Base-by-base conservation (phyloP, 495 filamentous ascomycete genomes). In the Aspergillus diversus region DNA sequence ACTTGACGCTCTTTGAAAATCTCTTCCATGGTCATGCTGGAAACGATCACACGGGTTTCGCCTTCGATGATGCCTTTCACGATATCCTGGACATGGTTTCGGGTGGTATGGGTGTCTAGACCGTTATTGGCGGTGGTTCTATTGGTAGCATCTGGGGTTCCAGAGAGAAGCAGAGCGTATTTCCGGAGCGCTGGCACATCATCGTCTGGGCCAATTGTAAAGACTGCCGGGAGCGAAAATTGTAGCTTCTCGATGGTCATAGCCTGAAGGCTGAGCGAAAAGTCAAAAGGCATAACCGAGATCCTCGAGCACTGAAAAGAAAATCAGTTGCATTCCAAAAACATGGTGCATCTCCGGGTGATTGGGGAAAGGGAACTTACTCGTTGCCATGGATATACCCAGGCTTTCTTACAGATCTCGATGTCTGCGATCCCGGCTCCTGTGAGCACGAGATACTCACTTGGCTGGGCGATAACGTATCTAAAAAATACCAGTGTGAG, bases 21-120 rank as follows among this genome's bases (percentile, higher is more conserved):
- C 75, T 93, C 91, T 69, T 93, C 91, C 90, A 93, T 92, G 12
- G 90, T 91, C 89, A 92, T 92, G 60, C 81, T 84, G 5, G 85
- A 88, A 35, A 95, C 90, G 52, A 93, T 83, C 31, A 89, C 87
- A 51, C 91, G 83, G 7, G 90, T 92, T 72, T 95, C 91, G 54
- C 91, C 91, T 73, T 93, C 90, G 69, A 95, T 93, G 74, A 95
- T 91, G 60, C 91, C 91, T 76, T 91, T 93, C 63, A 93, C 89
- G 60, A 93, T 95, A 69, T 90, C 88, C 71, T 92, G 89, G 35
- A 92, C 87, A 73, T 92, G 89, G 54, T 82, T 81, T 13, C 78
- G 78, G n/a, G 82, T 78, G 27, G 76, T 72, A 1, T 71, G 61
- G 12, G 51, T 48, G 32, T 42, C 63, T 17, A 73, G 39, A 46